phyloP scores from a whole-genome alignment of 441 rosid species.

The Populus hybrid region DNA sequence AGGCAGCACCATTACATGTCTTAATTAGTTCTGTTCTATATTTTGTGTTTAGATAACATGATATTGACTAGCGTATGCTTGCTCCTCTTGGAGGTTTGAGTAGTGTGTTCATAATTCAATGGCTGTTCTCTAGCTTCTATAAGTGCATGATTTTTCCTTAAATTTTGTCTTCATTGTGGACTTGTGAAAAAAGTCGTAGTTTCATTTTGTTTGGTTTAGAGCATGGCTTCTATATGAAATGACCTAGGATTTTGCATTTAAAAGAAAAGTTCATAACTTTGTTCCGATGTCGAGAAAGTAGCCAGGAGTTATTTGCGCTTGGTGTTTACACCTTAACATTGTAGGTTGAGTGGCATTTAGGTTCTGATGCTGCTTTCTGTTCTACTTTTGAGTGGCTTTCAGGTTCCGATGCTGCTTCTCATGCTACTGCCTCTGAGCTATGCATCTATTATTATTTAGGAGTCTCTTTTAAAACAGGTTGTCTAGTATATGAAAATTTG shows the following conservation, averaged over 20 bases:
- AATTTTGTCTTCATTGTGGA: background rate
- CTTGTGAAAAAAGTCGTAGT: background rate
- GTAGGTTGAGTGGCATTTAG: background rate
- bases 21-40: background rate
- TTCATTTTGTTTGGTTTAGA: background rate
- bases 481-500: background rate
- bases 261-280: background rate
- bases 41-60: background rate
- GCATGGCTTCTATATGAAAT: background rate
- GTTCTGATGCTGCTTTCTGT: background rate
- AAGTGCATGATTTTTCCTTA: background rate
- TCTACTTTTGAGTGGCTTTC: background rate
- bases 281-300: background rate
- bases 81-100: background rate
- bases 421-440: background rate
- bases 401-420: background rate
- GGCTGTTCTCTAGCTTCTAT: background rate
- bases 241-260: background rate
- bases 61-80: background rate
- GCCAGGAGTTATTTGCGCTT: background rate
- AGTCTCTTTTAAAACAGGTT: background rate
- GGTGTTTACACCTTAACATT: background rate
- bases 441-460: background rate
- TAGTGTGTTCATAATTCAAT: background rate
- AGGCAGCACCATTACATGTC: background rate